Base-by-base conservation (phyloP, 192 early-diverging fungal genomes). In the Entrophospora sp. region DNA sequence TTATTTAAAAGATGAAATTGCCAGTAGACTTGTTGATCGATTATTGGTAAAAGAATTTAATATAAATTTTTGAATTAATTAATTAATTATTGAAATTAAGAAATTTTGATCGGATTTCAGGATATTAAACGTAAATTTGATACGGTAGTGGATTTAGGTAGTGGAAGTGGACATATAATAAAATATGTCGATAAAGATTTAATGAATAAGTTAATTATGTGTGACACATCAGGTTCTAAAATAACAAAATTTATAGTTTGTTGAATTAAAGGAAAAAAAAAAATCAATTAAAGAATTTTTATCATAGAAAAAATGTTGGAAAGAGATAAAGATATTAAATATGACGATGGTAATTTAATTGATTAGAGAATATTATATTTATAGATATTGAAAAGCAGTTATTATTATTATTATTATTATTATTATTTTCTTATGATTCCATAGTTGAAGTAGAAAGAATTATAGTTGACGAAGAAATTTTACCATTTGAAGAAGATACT, bases 1-100 rank as follows among this genome's bases (percentile, higher is more conserved):
- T 73, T 98, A 98, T 71, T 77, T 98, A 36, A 87, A 87, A 53
- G 91, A 98, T 75, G 93, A 95, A 61, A 81, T 94, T 13, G 95
- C 95, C 14, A 82, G 82, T 36, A 76, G 93, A 20, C 74, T 98
- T 12, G 91, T 89, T 4, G 95, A 98, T 69, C 80, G 93, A 32
- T 71, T 97, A 32, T 64, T 95, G 79, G 89, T 89, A 74, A 69
- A 38, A 36, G 7, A 22, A 67, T 9, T 16, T 34, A 62, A 35
- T 43, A 45, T 31, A 12, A 59, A 13, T 43, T 22, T 18, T 30
- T 49, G 3, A 14, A 30, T 4, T 68, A 12, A 28, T 30, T 67
- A 10, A 31, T 38, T n/a, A 3, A 2, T 2, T 49, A 20, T 1
- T 7, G 14, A 5, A 13, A 16, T 6, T 68, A 43, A 18, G 22